Base-by-base conservation (phyloP, 306 rosid genomes). In the Dicorynia guianensis region DNA sequence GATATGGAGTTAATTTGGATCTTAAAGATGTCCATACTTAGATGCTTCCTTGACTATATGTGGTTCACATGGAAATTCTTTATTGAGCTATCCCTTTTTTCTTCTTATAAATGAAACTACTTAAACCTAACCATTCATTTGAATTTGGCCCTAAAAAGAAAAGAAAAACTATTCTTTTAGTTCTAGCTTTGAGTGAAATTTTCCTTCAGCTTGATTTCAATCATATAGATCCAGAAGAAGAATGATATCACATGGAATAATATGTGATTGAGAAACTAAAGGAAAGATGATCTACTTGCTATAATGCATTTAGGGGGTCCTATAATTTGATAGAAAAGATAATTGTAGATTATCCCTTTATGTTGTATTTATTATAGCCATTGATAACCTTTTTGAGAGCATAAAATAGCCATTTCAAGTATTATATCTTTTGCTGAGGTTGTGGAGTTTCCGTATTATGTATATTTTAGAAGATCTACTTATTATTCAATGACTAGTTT, bases 41-140 rank as follows among this genome's bases (percentile, higher is more conserved):
- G 71, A 58, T 71, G 48, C 72, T 58, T 40, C 25, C 65, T 39
- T 36, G 40, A 19, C 49, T 20, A 12, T 48, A 55, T 55, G 54
- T 50, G 67, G 35, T 40, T 66, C 48, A 3, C 63, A 66, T 58
- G 36, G 17, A 48, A 47, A 57, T 30, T 17, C 13, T 47, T 11
- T 34, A n/a, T 62, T 55, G 50, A 62, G 38, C 69, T 36, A 62
- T 69, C 11, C 8, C 25, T 35, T 75, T 75, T 58, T 73, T 64
- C 30, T 43, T 50, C 34, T 50, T 56, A 42, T 52, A 59, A 33
- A 11, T 67, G 52, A 13, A 18, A 17, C 13, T 30, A 60, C 33
- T 40, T 17, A 73, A 73, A 58, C 64, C 64, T 67, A n/a, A 77
- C 59, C 33, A 42, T 76, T 57, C 69, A 61, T 62, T 17, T 11